Evolutionary conservation across 805 yeast species (phyloP), one percentile per base, ranked within the genome.

Genomic region (Pichia membranifaciens): DNA sequence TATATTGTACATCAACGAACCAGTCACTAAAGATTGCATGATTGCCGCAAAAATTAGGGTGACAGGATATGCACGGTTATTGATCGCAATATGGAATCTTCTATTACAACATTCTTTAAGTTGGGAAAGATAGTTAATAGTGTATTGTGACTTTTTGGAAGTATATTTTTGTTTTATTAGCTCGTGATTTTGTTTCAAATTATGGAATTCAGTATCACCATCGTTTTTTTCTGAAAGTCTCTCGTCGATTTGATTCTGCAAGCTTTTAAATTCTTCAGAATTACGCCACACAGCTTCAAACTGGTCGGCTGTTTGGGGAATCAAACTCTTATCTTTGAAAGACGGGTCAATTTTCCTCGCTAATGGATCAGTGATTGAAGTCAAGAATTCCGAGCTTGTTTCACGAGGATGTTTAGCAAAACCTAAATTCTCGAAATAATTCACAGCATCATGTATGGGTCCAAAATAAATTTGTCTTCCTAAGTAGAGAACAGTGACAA

Each of bases 311-410:
- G 80, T 72, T 47, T 68, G 61, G 21, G 87, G 87, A 18, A 79
- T 9, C 16, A 25, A 7, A 3, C 10, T 20, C 46, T 35, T 76
- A 37, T 63, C 62, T 56, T 76, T 80, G 51, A 54, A 73, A 12
- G 82, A 85, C 13, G 70, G 69, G 44, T 60, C 64, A 25, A 69
- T 52, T 15, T 60, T 59, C 67, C 86, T 73, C 50, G 81, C 84
- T 22, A 72, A 74, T 15, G 82, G 85, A 61, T 81, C 83, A 16
- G 87, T 82, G 45, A 81, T 74, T 4, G 85, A 73, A n/a, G 87
- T 81, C 57, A 82, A 73, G 59, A 70, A 82, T 59, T 82, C 87
- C 6, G 85, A 79, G 42, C 86, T 79, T 4, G 85, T 78, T 72
- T 79, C 81, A 69, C 87, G 75, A 44, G 71, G 68, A 42, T 81